These are phyloP conservation scores for Cystofilobasidium macerans DNA, from an alignment of 768 basidiomycete genomes.

Conservation along the genomic window DNA sequence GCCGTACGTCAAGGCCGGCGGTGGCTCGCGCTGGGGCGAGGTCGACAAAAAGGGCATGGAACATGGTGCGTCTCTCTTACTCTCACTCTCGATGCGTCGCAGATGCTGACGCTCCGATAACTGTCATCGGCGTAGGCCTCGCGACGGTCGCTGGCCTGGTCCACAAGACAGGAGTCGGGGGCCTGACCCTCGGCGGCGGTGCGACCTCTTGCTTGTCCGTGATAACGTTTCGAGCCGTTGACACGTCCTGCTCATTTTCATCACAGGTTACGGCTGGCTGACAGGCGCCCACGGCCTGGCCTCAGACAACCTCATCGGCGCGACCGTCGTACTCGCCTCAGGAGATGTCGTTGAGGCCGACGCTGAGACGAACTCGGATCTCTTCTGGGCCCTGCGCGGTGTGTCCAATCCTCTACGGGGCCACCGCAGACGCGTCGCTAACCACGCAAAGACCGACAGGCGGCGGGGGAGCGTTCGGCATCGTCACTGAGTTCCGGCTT, in stretches of 20 bases:
- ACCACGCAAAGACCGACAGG: background rate
- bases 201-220: background rate
- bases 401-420: background rate
- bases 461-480: conserved; percentile 10
- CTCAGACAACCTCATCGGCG: conserved; percentile 10
- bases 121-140: background rate
- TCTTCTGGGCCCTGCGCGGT: conserved; percentile 15
- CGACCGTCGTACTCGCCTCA: conserved; percentile 3
- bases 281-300: background rate
- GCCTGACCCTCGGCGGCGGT: conserved; percentile 10
- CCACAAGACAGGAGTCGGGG: conserved; percentile 1
- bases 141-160: background rate
- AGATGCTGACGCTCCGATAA: background rate
- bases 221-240: background rate
- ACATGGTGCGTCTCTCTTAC: background rate
- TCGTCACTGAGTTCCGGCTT: conserved; percentile 3
- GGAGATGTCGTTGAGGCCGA: conserved; percentile 8
- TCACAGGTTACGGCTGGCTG: conserved; percentile 6
- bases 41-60: background rate
- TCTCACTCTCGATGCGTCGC: background rate
- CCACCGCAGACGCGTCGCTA: background rate
- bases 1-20: conserved; percentile 8
- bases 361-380: background rate
- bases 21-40: background rate
- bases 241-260: background rate